Evolutionary conservation across 2,329 filamentous ascomycete species (phyloP).

Genomic region (Cryphonectria japonica): DNA sequence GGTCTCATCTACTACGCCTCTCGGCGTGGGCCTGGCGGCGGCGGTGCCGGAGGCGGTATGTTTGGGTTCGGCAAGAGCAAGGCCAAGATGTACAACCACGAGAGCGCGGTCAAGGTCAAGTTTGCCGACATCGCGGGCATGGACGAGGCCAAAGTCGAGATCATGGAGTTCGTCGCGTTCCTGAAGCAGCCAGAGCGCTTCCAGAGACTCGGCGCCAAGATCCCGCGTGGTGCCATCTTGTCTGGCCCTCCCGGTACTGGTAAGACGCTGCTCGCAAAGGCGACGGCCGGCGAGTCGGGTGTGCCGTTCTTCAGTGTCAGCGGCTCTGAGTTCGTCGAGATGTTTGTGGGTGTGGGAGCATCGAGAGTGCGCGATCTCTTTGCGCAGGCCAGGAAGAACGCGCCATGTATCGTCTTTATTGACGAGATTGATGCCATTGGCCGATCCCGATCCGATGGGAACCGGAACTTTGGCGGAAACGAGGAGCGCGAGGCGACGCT

Average conservation of each 20-base stretch:
- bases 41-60: conserved; percentile 72
- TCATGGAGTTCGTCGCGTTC: conserved; percentile 99
- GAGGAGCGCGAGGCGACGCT: conserved; percentile 96
- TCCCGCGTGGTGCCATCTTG: conserved; percentile 93
- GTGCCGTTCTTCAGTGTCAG: conserved; percentile 99
- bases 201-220: conserved; percentile 94
- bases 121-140: conserved; percentile 96
- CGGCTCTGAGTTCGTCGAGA: conserved; percentile 98
- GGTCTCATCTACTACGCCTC: conserved; percentile 81
- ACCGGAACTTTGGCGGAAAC: conserved; percentile 77
- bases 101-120: conserved; percentile 94
- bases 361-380: conserved; percentile 95
- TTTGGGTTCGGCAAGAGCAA: conserved; percentile 96
- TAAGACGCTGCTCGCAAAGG: conserved; percentile 97
- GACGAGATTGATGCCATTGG: conserved; percentile 99
- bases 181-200: conserved; percentile 91
- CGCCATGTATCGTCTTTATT: conserved; percentile 99
- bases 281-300: conserved; percentile 93
- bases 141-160: conserved; percentile 97
- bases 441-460: conserved; percentile 81
- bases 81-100: conserved; percentile 97
- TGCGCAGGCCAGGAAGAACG: conserved; percentile 90
- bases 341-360: conserved; percentile 98
- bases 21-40: conserved; percentile 71
- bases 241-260: conserved; percentile 97